These are phyloP conservation scores for Mycena rebaudengoi DNA, from an alignment of 768 basidiomycete genomes.

Conservation along the genomic window DNA sequence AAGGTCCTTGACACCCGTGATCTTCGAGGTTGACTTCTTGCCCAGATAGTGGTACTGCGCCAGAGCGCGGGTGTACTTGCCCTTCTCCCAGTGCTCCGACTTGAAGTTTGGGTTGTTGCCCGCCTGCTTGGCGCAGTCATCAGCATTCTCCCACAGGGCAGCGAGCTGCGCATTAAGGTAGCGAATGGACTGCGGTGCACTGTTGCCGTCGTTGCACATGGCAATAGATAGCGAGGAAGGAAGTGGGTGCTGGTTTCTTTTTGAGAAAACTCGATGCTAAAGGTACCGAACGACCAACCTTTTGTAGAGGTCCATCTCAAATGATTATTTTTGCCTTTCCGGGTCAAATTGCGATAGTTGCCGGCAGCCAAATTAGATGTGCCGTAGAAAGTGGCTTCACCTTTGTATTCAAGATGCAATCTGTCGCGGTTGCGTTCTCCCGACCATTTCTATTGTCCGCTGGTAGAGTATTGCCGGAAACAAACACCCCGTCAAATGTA, in stretches of 20 bases:
- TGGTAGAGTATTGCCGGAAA: neutral
- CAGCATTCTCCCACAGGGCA: conserved; percentile 12
- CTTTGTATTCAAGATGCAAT: too few relatives aligned
- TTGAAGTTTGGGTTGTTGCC: conserved; percentile 5
- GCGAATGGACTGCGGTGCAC: conserved; percentile 2
- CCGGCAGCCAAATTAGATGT: neutral
- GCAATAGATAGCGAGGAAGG: neutral
- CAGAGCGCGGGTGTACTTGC: conserved; percentile 16
- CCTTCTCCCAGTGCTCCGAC: neutral
- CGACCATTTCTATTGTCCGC: neutral
- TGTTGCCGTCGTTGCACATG: conserved; percentile 16
- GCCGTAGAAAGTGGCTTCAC: too few relatives aligned
- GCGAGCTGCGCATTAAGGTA: conserved; percentile 18
- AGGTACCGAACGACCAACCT: neutral
- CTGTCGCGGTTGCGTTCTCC: neutral
- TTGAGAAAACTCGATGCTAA: neutral
- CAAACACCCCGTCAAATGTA: neutral
- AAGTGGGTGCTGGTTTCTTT: neutral
- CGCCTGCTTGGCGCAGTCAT: conserved; percentile 4
- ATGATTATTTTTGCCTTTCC: neutral
- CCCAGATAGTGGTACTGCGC: conserved; percentile 14
- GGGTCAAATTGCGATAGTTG: neutral
- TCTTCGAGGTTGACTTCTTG: conserved; percentile 8
- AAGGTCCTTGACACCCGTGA: conserved; percentile 13
- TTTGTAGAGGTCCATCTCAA: neutral